Conservation (phyloP, 805 yeast genomes). For the Saccharomycopsis javanensis region DNA sequence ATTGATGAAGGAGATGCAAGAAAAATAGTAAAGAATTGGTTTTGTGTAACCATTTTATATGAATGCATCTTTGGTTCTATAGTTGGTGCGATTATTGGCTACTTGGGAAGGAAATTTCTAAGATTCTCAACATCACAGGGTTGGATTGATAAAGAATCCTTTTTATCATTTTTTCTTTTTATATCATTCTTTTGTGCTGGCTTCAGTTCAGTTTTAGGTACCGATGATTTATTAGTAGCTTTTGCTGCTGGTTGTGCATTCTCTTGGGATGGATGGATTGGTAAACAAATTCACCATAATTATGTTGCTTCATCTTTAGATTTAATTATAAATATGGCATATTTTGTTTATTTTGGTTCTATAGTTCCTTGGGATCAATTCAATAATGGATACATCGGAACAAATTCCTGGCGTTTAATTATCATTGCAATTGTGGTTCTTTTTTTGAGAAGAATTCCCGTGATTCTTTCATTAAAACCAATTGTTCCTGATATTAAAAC, state of each 20-base stretch:
- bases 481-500: constrained; percentile 78
- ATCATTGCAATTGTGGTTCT: constrained; percentile 65
- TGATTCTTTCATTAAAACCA: constrained; percentile 63
- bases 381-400: constrained; percentile 51
- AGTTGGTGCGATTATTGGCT: constrained; percentile 68
- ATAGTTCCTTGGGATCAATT: constrained; percentile 82
- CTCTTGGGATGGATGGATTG: constrained; percentile 89
- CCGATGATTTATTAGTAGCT: constrained; percentile 79
- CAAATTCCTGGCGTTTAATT: constrained; percentile 70
- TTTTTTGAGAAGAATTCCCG: constrained; percentile 74
- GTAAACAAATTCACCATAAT: constrained; percentile 72
- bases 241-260: constrained; percentile 92
- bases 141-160: constrained; percentile 80
- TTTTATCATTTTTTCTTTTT: constrained; percentile 73
- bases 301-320: constrained; percentile 89
- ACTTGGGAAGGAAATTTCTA: constrained; percentile 55
- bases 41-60: constrained; percentile 63
- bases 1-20: constrained; percentile 55
- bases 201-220: constrained; percentile 77
- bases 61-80: constrained; percentile 75
- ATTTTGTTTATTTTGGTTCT: constrained; percentile 84
- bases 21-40: constrained; percentile 71
- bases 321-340: constrained; percentile 69
- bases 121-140: constrained; percentile 59
- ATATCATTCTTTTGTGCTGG: constrained; percentile 83